phyloP scores from a whole-genome alignment of 2,329 filamentous ascomycete genomes.

The Alternaria sp. region DNA sequence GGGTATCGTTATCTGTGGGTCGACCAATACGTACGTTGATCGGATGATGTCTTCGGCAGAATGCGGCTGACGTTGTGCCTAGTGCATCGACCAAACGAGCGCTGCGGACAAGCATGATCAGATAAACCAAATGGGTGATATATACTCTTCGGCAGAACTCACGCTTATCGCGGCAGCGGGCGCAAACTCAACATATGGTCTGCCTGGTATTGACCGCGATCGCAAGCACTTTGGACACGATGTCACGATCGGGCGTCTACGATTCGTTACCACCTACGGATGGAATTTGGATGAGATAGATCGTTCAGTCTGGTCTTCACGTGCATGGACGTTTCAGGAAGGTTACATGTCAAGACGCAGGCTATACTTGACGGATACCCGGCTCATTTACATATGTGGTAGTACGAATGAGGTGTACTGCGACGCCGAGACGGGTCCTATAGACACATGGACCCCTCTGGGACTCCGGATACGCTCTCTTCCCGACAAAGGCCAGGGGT shows the following conservation, averaged over 20 bases:
- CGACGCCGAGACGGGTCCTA: neutral
- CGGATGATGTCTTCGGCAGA: neutral
- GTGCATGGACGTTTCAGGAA: neutral
- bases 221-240: neutral
- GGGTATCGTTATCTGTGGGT: neutral
- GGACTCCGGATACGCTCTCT: too few species aligned
- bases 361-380: neutral
- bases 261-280: neutral
- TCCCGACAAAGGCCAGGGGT: too few species aligned
- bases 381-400: neutral
- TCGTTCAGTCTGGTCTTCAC: neutral
- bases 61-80: neutral
- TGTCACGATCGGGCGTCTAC: fast-evolving
- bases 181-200: neutral
- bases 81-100: neutral
- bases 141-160: neutral
- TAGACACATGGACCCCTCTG: too few species aligned
- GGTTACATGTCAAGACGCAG: neutral
- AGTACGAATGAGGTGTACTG: fast-evolving
- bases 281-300: neutral
- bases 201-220: neutral
- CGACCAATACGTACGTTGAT: neutral
- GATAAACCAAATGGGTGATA: neutral
- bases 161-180: neutral
- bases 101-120: neutral